These are phyloP conservation scores for Penicillium sp. DNA, from an alignment of 2,329 filamentous ascomycete genomes.

Conservation along the genomic window DNA sequence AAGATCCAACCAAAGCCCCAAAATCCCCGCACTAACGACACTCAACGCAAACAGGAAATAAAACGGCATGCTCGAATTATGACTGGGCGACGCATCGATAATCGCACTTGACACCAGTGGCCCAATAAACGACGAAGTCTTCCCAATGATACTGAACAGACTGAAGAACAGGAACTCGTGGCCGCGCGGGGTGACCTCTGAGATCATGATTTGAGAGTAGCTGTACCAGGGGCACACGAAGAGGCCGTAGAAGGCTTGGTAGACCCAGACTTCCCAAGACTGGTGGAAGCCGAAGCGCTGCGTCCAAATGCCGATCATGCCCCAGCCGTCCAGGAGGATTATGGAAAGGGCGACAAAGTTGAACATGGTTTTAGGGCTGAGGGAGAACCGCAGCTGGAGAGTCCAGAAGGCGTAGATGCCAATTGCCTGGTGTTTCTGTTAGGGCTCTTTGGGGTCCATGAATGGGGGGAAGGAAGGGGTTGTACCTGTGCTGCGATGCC, in stretches of 20 bases:
- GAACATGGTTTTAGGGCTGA: slow-evolving; percentile 72
- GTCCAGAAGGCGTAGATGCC: slow-evolving; percentile 68
- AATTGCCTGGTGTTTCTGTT: slow-evolving; percentile 38
- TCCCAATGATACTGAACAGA: slow-evolving; percentile 71
- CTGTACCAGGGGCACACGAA: slow-evolving; percentile 73
- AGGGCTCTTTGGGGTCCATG: background rate
- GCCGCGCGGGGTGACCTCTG: slow-evolving; percentile 69
- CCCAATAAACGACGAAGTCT: slow-evolving; percentile 71
- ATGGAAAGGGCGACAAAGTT: slow-evolving; percentile 66
- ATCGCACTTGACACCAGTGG: slow-evolving; percentile 72
- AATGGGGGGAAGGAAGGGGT: background rate
- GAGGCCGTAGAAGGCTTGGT: slow-evolving; percentile 65
- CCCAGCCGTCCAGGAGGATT: slow-evolving; percentile 63
- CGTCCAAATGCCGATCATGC: slow-evolving; percentile 65
- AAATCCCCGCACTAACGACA: slow-evolving; percentile 57
- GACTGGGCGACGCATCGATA: slow-evolving; percentile 63
- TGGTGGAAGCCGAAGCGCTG: slow-evolving; percentile 59
- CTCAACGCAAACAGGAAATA: slow-evolving; percentile 69
- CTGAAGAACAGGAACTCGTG: slow-evolving; percentile 75
- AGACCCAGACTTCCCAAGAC: slow-evolving; percentile 59
- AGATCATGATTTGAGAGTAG: slow-evolving; percentile 74
- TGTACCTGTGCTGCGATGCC: slow-evolving; percentile 66
- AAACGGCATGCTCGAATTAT: slow-evolving; percentile 66
- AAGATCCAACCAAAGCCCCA: slow-evolving; percentile 63
- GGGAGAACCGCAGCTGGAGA: slow-evolving; percentile 62